phyloP scores from a whole-genome alignment of 2,329 filamentous ascomycete genomes.

The Colletotrichum eremochloae region DNA sequence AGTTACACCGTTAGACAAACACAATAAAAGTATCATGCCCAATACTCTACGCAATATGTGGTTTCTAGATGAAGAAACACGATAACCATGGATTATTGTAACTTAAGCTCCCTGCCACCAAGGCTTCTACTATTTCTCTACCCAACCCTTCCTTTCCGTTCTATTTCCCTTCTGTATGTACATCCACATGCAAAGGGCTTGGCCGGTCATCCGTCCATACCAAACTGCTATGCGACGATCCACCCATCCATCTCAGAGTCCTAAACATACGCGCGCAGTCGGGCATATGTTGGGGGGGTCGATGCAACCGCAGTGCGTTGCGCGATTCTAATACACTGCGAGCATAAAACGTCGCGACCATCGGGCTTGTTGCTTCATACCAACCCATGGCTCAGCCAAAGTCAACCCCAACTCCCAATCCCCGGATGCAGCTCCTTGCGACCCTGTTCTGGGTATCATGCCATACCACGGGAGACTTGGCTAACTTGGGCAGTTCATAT shows the following conservation, averaged over 20 bases:
- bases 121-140: no score
- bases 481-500: background rate
- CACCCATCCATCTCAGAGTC: background rate
- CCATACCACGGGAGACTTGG: background rate
- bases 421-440: background rate
- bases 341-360: background rate
- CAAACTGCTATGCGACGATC: background rate
- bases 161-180: background rate
- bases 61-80: no score
- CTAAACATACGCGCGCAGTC: constrained; percentile 11
- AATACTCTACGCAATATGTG: no score
- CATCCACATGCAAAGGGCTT: background rate
- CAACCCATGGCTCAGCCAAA: background rate
- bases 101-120: no score
- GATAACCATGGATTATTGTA: no score
- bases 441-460: background rate
- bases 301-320: background rate
- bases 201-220: background rate
- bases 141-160: background rate
- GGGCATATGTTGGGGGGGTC: background rate
- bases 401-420: background rate
- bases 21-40: no score
- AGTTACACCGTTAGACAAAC: no score
- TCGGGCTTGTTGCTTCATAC: background rate
- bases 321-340: constrained; percentile 4